These are phyloP conservation scores for Bipolaris victoriae DNA, from an alignment of 2,329 filamentous ascomycete species.

Conservation along the genomic window DNA sequence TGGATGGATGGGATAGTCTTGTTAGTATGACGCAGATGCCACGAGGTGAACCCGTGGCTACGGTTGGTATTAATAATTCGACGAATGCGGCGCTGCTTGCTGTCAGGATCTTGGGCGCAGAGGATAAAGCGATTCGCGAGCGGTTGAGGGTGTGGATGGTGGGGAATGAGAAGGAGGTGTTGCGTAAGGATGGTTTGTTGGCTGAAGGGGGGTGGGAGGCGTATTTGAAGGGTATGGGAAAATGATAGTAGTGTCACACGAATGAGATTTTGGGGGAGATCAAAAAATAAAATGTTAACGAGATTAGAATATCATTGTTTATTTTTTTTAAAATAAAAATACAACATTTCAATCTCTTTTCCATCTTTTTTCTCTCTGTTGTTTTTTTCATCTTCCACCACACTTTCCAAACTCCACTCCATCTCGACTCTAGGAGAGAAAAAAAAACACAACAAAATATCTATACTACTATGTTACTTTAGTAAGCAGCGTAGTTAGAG, in stretches of 20 bases:
- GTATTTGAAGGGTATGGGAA: constrained; percentile 56
- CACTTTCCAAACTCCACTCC: too few species aligned
- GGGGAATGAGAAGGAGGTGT: constrained; percentile 68
- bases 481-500: too few species aligned
- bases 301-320: too few species aligned
- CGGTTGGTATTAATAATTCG: constrained; percentile 55
- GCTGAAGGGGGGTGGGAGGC: constrained; percentile 62
- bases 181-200: constrained; percentile 65
- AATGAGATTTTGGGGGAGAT: too few species aligned
- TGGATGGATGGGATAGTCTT: constrained; percentile 58
- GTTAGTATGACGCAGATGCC: constrained; percentile 62
- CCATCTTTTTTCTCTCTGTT: neutral
- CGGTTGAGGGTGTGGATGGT: constrained; percentile 67
- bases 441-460: too few species aligned
- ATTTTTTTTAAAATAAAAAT: too few species aligned
- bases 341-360: neutral
- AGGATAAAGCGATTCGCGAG: constrained; percentile 61
- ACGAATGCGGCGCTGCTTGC: constrained; percentile 57
- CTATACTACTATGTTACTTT: too few species aligned
- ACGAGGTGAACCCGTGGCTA: constrained; percentile 52
- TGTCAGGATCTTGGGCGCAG: constrained; percentile 52
- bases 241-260: constrained; percentile 20
- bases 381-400: neutral
- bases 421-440: too few species aligned
- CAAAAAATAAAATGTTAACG: too few species aligned